Evolutionary conservation across 2,329 filamentous ascomycete species (phyloP).

Genomic region (Exophiala spinifera): DNA sequence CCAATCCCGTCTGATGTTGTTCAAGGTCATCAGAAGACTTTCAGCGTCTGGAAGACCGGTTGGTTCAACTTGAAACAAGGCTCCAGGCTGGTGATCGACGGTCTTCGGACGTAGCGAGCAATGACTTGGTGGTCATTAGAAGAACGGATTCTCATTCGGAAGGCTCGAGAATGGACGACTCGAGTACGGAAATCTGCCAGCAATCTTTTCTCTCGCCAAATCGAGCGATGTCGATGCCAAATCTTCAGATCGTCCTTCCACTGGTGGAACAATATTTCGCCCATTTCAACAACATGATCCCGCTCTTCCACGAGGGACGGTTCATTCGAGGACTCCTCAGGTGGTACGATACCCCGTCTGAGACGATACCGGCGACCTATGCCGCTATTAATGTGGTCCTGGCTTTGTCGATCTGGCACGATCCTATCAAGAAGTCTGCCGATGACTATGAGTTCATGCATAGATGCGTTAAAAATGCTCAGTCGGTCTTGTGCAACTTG

Average conservation of each 20-base stretch:
- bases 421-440: neutral
- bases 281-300: conserved; percentile 1
- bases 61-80: neutral
- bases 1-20: too few relatives aligned
- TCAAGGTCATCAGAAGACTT: neutral
- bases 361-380: conserved; percentile 18
- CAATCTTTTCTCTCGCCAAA: neutral
- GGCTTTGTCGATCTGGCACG: conserved; percentile 25
- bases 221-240: conserved; percentile 29
- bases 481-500: conserved; percentile 29
- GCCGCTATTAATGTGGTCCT: conserved; percentile 32
- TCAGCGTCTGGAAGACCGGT: neutral
- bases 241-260: conserved; percentile 22
- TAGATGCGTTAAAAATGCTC: conserved; percentile 27
- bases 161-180: neutral
- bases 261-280: neutral
- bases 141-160: neutral
- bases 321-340: conserved; percentile 1
- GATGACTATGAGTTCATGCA: conserved; percentile 11
- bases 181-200: neutral
- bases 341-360: neutral
- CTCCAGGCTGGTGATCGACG: neutral
- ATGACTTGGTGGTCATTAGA: conserved; percentile 30
- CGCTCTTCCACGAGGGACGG: neutral
- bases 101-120: conserved; percentile 9